Evolutionary conservation across 1,284 basidiomycete genomes (phyloP).

Genomic region (Malassezia nana): DNA sequence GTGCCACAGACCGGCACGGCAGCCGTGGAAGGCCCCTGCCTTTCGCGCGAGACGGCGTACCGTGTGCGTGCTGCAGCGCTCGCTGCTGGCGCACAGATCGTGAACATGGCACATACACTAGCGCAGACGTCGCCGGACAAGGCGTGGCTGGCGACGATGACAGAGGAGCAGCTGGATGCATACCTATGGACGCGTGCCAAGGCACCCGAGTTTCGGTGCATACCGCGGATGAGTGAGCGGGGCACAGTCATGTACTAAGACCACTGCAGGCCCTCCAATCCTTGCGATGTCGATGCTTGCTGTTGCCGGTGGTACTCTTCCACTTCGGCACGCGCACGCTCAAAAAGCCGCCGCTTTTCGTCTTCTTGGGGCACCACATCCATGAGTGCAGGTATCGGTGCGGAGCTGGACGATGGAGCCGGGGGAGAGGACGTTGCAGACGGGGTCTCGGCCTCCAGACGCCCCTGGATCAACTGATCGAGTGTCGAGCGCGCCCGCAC

Average conservation of each 20-base stretch:
- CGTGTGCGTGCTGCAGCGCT: constrained; percentile 31
- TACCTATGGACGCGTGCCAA: constrained; percentile 43
- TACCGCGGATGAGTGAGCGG: constrained; percentile 30
- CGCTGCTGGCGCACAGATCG: constrained; percentile 25
- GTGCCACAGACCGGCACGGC: background rate
- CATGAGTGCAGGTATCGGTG: background rate
- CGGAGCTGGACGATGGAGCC: background rate
- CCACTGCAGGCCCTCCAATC: background rate
- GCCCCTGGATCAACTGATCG: constrained; percentile 64
- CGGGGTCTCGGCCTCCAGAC: background rate
- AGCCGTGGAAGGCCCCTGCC: constrained; percentile 12
- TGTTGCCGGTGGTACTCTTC: constrained; percentile 34
- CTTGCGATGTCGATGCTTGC: constrained; percentile 6
- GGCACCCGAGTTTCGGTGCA: constrained; percentile 22
- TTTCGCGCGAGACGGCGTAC: constrained; percentile 32
- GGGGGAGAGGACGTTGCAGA: background rate
- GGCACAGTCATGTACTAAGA: constrained; percentile 27
- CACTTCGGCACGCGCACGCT: constrained; percentile 35
- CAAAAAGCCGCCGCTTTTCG: constrained; percentile 40
- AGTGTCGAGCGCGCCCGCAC: constrained; percentile 71
- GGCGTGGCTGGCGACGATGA: constrained; percentile 23
- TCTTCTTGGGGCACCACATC: constrained; percentile 25
- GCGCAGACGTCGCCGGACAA: constrained; percentile 7
- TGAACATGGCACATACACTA: constrained; percentile 21
- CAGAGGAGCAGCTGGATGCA: constrained; percentile 39